A percentile compares a stretch with the other conserved stretches of the same genome.
phyloP scores from a whole-genome alignment of 805 yeast genomes.

The Myxozyma kluyveri region DNA sequence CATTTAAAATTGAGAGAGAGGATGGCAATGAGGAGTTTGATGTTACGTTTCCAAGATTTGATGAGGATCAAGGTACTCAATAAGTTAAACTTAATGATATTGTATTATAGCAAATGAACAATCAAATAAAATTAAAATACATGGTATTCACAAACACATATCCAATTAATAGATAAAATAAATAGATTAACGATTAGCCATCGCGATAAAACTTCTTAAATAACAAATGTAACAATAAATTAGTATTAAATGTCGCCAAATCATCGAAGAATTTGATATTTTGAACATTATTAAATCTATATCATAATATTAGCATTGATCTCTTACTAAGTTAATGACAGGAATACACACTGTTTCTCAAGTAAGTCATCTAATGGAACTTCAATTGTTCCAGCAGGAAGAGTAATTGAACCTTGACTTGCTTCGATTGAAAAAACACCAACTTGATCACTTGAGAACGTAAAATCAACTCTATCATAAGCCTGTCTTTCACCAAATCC shows the following conservation, averaged over 20 bases:
- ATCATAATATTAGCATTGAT: background rate
- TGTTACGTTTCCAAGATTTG: constrained; percentile 18
- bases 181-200: constrained; percentile 7
- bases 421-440: constrained; percentile 75
- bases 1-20: constrained; percentile 6
- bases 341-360: constrained; percentile 56
- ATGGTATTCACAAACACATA: background rate
- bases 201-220: constrained; percentile 56
- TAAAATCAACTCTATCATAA: constrained; percentile 67
- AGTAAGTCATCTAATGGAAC: constrained; percentile 71
- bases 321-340: background rate
- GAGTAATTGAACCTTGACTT: constrained; percentile 57
- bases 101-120: no score
- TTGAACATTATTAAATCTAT: constrained; percentile 49
- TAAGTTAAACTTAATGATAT: background rate
- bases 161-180: background rate
- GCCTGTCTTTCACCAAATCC: constrained; percentile 50
- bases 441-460: constrained; percentile 70
- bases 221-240: constrained; percentile 63
- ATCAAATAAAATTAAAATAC: background rate
- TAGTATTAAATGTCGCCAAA: constrained; percentile 66
- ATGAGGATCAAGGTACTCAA: constrained; percentile 14
- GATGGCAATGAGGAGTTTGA: constrained; percentile 3
- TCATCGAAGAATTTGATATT: constrained; percentile 61
- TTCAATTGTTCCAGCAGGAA: constrained; percentile 53